Base-by-base conservation (phyloP, 441 rosid species). In the Gossypium lobatum region DNA sequence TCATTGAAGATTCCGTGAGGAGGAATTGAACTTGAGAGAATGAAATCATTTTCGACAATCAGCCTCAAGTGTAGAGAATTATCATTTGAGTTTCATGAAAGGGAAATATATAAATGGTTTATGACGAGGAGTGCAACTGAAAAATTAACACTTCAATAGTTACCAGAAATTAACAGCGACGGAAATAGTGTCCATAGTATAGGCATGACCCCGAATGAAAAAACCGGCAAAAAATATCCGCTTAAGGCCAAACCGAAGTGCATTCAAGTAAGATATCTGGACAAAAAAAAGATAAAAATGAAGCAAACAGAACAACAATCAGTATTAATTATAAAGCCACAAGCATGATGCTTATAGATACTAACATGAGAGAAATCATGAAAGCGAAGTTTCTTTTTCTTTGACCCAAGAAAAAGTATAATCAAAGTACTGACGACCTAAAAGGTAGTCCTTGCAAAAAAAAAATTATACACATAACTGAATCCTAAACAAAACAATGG, bases 111-210 rank as follows among this genome's bases (percentile, higher is more conserved):
- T 10, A 16, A 28, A 64, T 1, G 37, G 7, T 2, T 26, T 20
- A 23, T 31, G 54, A 21, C 21, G 23, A 74, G 13, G 71, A 50
- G 21, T 34, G 39, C 17, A 79, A 39, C 45, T 3, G 20, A 62
- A 28, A n/a, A 75, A 11, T 34, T 50, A 75, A 45, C 10, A 23
- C 72, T 10, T 2, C 21, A 54, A 31, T 54, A 58, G 76, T 83
- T 79, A 88, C 99, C 99, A 96, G 87, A 89, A 96, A 18, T 91
- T 85, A 76, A 96, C 98, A 55, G 98, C 98, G 73, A 93, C 92
- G 55, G 97, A 89, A 16, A 93, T 93, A 52, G 98, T 93, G 80
- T 96, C 99, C 98, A 96, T 91, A 57, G 97, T 96, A 81, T 91
- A 96, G 72, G 90, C 94, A 21, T 89, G 98, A 62, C 98, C 94